Percentiles rank a stretch among this genome's conserved stretches.
Evolutionary conservation across 306 rosid genomes (phyloP).

Genomic region (Castanea sativa): DNA sequence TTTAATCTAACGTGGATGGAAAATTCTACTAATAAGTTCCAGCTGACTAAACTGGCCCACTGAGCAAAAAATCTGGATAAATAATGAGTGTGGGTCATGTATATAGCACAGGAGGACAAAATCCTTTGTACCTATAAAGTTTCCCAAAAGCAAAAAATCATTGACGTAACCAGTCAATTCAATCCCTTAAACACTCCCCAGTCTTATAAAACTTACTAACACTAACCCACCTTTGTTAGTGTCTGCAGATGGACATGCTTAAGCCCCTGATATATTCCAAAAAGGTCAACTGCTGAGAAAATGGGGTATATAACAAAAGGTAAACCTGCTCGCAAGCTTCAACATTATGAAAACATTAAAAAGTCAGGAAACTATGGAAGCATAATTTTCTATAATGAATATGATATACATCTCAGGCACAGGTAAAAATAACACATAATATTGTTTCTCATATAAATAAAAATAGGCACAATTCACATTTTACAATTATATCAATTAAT

Average conservation of each 20-base stretch:
- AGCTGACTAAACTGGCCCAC: not conserved
- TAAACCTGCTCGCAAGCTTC: slow-evolving; percentile 61
- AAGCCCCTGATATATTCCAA: slow-evolving; percentile 82
- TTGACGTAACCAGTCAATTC: slow-evolving; percentile 1
- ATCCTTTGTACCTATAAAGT: not conserved
- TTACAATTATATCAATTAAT: not conserved
- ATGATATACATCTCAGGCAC: not conserved
- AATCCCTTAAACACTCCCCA: no score
- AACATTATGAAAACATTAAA: slow-evolving; percentile 8
- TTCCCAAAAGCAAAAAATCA: not conserved
- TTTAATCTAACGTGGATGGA: not conserved
- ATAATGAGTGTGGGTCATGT: not conserved
- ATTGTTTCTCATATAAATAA: not conserved
- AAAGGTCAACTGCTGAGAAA: slow-evolving; percentile 76
- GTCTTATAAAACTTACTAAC: no score
- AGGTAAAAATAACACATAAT: slow-evolving; percentile 3
- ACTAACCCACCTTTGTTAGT: slow-evolving; percentile 61
- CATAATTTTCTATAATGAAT: not conserved
- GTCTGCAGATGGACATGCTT: slow-evolving; percentile 84
- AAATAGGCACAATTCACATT: not conserved
- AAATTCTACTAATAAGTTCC: not conserved
- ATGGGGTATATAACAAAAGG: slow-evolving; percentile 68
- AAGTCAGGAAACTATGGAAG: slow-evolving; percentile 33
- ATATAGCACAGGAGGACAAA: not conserved
- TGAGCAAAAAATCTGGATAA: not conserved